Conservation (phyloP, 2,329 filamentous ascomycete genomes). For the Alternaria atra region DNA sequence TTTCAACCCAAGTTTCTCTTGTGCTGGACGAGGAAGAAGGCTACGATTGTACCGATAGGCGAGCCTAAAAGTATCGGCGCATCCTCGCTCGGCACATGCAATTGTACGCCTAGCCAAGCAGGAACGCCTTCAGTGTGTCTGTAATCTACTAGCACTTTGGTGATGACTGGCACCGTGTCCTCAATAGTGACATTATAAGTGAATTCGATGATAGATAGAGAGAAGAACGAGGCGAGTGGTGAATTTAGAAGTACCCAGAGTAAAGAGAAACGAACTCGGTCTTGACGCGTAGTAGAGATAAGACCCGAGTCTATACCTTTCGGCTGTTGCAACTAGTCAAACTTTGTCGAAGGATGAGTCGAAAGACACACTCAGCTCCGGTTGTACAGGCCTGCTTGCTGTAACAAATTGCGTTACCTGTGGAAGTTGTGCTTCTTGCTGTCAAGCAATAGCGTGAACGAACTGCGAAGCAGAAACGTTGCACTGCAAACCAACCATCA, state of each 20-base stretch:
- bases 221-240: too few relatives aligned
- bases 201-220: too few relatives aligned
- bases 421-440: background rate
- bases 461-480: too few relatives aligned
- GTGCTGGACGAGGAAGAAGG: background rate
- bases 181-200: background rate
- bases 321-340: background rate
- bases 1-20: background rate
- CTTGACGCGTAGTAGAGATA: background rate
- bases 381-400: background rate
- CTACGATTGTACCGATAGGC: background rate
- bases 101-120: background rate
- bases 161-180: background rate
- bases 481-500: too few relatives aligned
- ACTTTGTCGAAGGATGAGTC: background rate
- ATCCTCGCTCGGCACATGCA: background rate
- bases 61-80: background rate
- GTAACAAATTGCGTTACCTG: background rate
- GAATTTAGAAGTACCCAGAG: too few relatives aligned
- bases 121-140: background rate
- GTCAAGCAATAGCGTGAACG: background rate
- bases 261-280: background rate
- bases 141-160: background rate
- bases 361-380: background rate
- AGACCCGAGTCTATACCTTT: background rate